Evolutionary conservation across 2,329 filamentous ascomycete species (phyloP).

Genomic region (Diaporthe longicolla): DNA sequence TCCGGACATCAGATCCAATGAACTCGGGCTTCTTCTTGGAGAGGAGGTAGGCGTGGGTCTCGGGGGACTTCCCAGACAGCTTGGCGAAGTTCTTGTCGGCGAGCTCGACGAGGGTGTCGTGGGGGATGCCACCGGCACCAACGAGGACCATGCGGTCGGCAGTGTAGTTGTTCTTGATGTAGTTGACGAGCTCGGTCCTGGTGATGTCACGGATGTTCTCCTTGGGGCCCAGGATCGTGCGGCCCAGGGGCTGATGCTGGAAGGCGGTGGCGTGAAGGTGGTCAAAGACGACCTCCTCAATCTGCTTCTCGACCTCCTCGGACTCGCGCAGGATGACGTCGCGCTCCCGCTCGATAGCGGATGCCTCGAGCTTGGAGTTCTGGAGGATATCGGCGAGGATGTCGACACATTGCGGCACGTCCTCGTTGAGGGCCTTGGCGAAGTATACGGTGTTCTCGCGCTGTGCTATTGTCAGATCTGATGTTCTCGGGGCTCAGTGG

Average conservation of each 20-base stretch:
- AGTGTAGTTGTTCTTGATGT: conserved; percentile 99
- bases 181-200: conserved; percentile 89
- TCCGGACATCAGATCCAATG: conserved; percentile 93
- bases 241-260: conserved; percentile 95
- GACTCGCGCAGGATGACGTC: conserved; percentile 99
- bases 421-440: conserved; percentile 98
- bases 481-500: conserved; percentile 42
- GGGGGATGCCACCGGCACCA: conserved; percentile 92
- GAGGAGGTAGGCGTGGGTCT: conserved; percentile 80
- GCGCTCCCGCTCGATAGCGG: conserved; percentile 95
- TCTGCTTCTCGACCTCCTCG: conserved; percentile 99
- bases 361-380: conserved; percentile 96
- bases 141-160: conserved; percentile 99
- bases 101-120: conserved; percentile 93
- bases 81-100: conserved; percentile 95
- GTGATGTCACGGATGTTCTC: conserved; percentile 98
- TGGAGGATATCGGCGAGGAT: conserved; percentile 99
- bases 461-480: conserved; percentile 59
- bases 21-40: conserved; percentile 95
- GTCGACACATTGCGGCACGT: conserved; percentile 96
- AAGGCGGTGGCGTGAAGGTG: conserved; percentile 98
- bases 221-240: conserved; percentile 96
- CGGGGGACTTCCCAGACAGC: conserved; percentile 81
- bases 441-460: conserved; percentile 99
- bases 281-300: conserved; percentile 99